phyloP scores from a whole-genome alignment of 345 rosid species.

The Eucalyptus grandis region DNA sequence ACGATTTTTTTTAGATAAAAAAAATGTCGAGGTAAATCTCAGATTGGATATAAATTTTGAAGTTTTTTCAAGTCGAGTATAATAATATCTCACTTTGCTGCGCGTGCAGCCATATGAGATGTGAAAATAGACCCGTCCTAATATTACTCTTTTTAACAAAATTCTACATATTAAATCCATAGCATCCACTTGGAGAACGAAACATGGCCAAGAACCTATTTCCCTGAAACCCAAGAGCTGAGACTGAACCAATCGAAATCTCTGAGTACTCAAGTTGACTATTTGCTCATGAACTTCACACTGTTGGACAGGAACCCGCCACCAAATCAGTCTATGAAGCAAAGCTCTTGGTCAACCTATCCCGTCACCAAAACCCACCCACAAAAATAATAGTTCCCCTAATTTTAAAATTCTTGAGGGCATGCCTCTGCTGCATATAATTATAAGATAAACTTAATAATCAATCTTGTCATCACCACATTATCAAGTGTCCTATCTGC shows the following conservation, averaged over 20 bases:
- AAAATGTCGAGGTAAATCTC: background rate
- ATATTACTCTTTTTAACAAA: background rate
- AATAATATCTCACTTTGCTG: background rate
- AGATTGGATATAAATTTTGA: rapidly evolving
- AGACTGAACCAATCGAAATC: background rate
- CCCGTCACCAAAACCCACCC: background rate
- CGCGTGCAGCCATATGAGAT: background rate
- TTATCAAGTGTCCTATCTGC: background rate
- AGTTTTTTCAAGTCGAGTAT: background rate
- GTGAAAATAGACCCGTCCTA: background rate
- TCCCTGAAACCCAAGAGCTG: background rate
- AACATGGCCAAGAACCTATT: background rate
- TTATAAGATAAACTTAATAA: background rate
- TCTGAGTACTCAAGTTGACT: background rate
- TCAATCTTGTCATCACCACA: background rate
- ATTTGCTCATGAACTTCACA: background rate
- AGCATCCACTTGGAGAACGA: background rate
- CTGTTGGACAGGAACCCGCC: background rate
- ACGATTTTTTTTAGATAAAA: background rate
- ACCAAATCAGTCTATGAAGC: background rate
- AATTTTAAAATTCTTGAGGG: background rate
- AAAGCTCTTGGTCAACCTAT: background rate
- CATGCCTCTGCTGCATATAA: background rate
- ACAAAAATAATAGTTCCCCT: background rate
- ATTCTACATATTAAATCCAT: background rate